phyloP scores from a whole-genome alignment of 2,329 filamentous ascomycete species.

The Exophiala sideris region DNA sequence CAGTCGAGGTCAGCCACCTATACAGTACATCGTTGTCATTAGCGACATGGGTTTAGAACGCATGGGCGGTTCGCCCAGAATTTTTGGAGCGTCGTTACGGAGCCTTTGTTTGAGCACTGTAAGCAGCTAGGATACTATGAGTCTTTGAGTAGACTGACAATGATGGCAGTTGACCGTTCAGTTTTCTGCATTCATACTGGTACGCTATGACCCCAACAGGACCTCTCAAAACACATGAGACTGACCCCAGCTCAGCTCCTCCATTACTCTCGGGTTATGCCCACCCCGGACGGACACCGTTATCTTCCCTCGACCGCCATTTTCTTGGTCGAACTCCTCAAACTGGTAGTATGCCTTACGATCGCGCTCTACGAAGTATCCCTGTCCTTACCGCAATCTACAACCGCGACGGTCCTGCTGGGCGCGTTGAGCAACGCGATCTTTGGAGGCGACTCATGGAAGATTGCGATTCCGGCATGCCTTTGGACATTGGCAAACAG shows the following conservation, averaged over 20 bases:
- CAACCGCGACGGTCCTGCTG: constrained; percentile 75
- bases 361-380: constrained; percentile 87
- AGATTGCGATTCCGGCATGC: constrained; percentile 80
- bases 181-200: constrained; percentile 43
- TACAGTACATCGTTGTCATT: not conserved
- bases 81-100: constrained; percentile 35
- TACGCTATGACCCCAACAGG: constrained; percentile 28
- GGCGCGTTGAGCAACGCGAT: constrained; percentile 74
- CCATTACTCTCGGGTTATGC: constrained; percentile 94
- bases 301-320: constrained; percentile 94
- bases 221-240: not conserved
- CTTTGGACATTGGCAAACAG: constrained; percentile 91
- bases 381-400: constrained; percentile 69
- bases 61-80: constrained; percentile 24
- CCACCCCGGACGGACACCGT: constrained; percentile 73
- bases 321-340: constrained; percentile 88
- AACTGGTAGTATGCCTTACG: constrained; percentile 79
- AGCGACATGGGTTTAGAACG: constrained; percentile 19
- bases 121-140: constrained; percentile 24
- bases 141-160: constrained; percentile 15
- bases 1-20: not conserved
- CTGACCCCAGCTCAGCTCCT: constrained; percentile 60
- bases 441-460: constrained; percentile 91
- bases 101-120: constrained; percentile 41
- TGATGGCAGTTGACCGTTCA: constrained; percentile 40